Base-by-base conservation (phyloP, 2,329 filamentous ascomycete genomes). In the Pestalotiopsis sp. region DNA sequence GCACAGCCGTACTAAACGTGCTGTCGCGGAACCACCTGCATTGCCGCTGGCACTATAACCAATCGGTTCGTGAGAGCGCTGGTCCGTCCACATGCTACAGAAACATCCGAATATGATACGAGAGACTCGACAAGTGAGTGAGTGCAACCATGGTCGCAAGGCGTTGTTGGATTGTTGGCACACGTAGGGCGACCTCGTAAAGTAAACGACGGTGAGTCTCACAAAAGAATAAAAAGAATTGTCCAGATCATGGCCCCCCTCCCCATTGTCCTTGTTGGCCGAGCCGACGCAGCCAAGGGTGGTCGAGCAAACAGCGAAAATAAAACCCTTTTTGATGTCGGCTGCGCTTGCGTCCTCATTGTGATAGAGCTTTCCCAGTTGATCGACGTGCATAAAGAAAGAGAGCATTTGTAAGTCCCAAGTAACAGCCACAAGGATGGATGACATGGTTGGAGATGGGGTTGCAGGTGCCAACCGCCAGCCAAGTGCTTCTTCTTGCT, bases 21-120 rank as follows among this genome's bases (percentile, higher is more conserved):
- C 41, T 57, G 36, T 66, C 45, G 39, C 63, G 49, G 27, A 66
- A 39, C 25, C 60, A 31, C 60, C 60, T 38, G 45, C 45, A 52
- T 52, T 52, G 45, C 45, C 45, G 45, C 45, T 23, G 45, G 45
- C 45, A 52, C 45, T 52, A 52, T 52, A 20, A 52, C 25, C 60
- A 38, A 63, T 36, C 38, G 14, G 20, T 63, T 20, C 60, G 23
- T 36, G 36, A 63, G 14, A 39, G 17, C 36, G 60, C 38, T 63
- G 60, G 60, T 52, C 45, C 45, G 45, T n/a, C 45, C 45, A 52
- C 45, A n/a, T 20, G 45, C 45, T 52, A 52, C 45, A 52, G 45
- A 52, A 52, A 52, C 31, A 36, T 36, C 31, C 31, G 31, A 36
- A 36, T 36, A 36, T 36, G 31, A 36, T 36, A 36, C 31, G 31